phyloP scores from a whole-genome alignment of 2,329 filamentous ascomycete species.

The Aspergillus pseudoterreus region DNA sequence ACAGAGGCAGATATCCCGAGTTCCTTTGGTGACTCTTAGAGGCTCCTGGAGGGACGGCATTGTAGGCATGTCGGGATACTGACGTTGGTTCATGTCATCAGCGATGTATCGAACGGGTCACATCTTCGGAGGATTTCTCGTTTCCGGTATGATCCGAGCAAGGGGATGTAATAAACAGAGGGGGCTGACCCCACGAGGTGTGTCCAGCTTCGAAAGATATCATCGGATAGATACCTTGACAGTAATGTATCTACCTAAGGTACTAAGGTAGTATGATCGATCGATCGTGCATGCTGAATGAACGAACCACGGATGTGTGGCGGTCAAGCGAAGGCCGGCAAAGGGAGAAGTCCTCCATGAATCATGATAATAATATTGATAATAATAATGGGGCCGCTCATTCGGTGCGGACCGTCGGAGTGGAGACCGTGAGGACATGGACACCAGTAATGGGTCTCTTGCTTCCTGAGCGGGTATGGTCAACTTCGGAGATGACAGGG shows the following conservation, averaged over 20 bases:
- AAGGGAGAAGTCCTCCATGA: background rate
- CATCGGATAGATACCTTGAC: too few relatives aligned
- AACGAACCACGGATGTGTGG: too few relatives aligned
- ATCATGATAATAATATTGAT: too few relatives aligned
- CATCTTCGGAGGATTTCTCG: background rate
- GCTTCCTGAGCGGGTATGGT: background rate
- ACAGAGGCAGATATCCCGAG: too few relatives aligned
- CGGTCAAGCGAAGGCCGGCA: too few relatives aligned
- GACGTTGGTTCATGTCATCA: background rate
- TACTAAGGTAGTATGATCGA: too few relatives aligned
- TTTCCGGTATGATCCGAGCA: background rate
- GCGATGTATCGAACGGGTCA: too few relatives aligned
- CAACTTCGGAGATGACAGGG: background rate
- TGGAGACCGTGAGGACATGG: background rate
- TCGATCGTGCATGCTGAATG: too few relatives aligned
- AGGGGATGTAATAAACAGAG: background rate
- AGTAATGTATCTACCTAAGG: too few relatives aligned
- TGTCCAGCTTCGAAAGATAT: background rate
- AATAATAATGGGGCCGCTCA: conserved; percentile 1
- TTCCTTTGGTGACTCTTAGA: too few relatives aligned
- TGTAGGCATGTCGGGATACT: background rate
- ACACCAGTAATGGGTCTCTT: background rate
- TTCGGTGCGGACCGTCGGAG: conserved; percentile 1
- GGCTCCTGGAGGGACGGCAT: too few relatives aligned
- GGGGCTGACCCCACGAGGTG: background rate